Conservation (phyloP, 768 basidiomycete genomes). For the Russula brevipes region DNA sequence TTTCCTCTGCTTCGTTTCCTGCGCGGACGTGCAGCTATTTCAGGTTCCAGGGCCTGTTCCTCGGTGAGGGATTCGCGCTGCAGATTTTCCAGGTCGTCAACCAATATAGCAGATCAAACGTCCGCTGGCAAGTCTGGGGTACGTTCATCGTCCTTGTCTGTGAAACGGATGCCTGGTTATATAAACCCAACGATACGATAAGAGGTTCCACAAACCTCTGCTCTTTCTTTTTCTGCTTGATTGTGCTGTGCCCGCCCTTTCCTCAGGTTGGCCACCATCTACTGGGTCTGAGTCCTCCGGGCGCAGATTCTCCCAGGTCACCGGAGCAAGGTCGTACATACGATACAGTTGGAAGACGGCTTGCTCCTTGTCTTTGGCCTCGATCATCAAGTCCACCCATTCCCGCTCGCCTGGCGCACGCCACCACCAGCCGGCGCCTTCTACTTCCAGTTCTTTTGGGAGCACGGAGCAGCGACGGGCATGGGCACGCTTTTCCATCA, state of each 20-base stretch:
- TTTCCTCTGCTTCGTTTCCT: neutral
- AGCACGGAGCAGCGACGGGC: constrained; percentile 72
- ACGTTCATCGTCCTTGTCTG: constrained; percentile 1
- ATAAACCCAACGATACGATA: neutral
- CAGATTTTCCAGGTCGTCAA: neutral
- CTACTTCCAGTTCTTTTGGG: constrained; percentile 59
- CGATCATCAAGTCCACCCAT: constrained; percentile 77
- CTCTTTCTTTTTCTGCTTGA: neutral
- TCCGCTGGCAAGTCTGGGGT: neutral
- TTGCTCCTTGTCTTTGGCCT: constrained; percentile 92
- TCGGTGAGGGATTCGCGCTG: neutral
- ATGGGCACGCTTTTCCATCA: constrained; percentile 87
- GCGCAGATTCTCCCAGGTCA: constrained; percentile 44
- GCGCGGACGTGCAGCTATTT: neutral
- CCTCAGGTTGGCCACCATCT: neutral
- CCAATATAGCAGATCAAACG: neutral
- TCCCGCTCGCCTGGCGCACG: constrained; percentile 8
- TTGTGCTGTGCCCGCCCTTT: neutral
- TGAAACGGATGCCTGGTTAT: too few species aligned
- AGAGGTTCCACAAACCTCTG: neutral
- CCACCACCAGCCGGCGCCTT: constrained; percentile 23
- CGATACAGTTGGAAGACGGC: constrained; percentile 83
- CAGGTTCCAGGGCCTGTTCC: neutral
- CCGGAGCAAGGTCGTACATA: constrained; percentile 65
- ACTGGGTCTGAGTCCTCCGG: constrained; percentile 27